Evolutionary conservation across 2,329 filamentous ascomycete species (phyloP).

Genomic region (Cryphonectria carpinicola): DNA sequence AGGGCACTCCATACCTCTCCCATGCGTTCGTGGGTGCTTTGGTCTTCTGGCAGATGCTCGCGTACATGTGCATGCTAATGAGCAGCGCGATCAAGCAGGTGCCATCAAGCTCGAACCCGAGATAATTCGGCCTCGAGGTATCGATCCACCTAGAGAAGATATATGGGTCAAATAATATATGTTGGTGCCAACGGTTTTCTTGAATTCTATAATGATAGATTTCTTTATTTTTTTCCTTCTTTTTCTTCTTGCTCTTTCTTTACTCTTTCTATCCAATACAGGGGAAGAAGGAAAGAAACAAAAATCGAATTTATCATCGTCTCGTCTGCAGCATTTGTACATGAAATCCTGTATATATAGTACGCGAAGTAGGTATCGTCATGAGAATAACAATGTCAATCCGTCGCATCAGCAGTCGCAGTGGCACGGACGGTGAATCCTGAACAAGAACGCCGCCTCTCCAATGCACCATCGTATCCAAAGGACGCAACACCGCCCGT

Average conservation of each 20-base stretch:
- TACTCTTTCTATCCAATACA: not conserved
- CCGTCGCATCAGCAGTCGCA: slow-evolving; percentile 4
- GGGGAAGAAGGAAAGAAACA: not conserved
- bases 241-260: not conserved
- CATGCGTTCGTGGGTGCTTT: too few species aligned
- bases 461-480: slow-evolving; percentile 6
- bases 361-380: slow-evolving; percentile 12
- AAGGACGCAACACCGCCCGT: not conserved
- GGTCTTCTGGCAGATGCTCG: not conserved
- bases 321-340: not conserved
- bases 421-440: slow-evolving; percentile 1
- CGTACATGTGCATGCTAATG: not conserved
- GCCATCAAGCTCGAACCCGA: not conserved
- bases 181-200: not conserved
- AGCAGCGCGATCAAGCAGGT: not conserved
- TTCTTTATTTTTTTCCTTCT: not conserved
- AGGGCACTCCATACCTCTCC: too few species aligned
- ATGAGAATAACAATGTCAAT: slow-evolving; percentile 3
- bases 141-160: not conserved
- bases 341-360: not conserved
- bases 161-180: not conserved
- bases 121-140: not conserved
- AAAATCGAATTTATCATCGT: not conserved
- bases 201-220: not conserved
- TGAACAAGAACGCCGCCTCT: slow-evolving; percentile 10